A percentile compares a stretch with the other conserved stretches of the same genome.
phyloP scores from a whole-genome alignment of 257 asterid genomes.

The Lycium barbarum region DNA sequence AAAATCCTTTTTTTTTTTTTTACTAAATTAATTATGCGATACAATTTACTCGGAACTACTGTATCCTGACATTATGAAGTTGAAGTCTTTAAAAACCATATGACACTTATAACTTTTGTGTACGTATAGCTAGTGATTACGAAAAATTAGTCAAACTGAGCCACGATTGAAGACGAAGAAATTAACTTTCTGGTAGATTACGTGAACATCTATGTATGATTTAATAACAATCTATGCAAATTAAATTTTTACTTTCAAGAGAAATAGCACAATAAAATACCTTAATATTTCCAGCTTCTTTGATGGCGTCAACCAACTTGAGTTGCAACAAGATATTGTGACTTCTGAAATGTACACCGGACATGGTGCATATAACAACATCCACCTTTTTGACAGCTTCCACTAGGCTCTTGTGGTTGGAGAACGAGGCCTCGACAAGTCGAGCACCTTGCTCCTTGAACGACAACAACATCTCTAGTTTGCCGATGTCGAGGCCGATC shows the following conservation, averaged over 20 bases:
- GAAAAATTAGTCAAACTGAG: neutral
- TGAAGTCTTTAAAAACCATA: neutral
- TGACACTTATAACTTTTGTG: neutral
- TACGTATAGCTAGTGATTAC: neutral
- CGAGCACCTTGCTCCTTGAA: conserved; percentile 74
- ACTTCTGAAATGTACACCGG: conserved; percentile 82
- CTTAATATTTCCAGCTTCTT: conserved; percentile 89
- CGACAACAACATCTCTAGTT: conserved; percentile 61
- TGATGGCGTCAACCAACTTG: conserved; percentile 76
- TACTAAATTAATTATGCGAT: neutral
- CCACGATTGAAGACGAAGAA: neutral
- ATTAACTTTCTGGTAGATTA: neutral
- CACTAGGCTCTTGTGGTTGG: conserved; percentile 74
- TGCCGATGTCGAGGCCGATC: conserved; percentile 75
- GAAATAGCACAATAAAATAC: conserved; percentile 33
- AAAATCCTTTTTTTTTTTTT: too few species aligned
- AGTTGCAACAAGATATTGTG: conserved; percentile 75
- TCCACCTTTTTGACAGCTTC: conserved; percentile 79
- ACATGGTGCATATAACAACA: conserved; percentile 83
- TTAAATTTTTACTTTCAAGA: too few species aligned
- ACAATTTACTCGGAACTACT: neutral
- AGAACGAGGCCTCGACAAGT: conserved; percentile 71
- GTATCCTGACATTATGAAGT: too few species aligned
- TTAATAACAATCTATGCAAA: neutral
- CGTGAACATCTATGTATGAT: too few species aligned